Base-by-base conservation (phyloP, 2,329 filamentous ascomycete genomes). In the Fusarium acutatum region DNA sequence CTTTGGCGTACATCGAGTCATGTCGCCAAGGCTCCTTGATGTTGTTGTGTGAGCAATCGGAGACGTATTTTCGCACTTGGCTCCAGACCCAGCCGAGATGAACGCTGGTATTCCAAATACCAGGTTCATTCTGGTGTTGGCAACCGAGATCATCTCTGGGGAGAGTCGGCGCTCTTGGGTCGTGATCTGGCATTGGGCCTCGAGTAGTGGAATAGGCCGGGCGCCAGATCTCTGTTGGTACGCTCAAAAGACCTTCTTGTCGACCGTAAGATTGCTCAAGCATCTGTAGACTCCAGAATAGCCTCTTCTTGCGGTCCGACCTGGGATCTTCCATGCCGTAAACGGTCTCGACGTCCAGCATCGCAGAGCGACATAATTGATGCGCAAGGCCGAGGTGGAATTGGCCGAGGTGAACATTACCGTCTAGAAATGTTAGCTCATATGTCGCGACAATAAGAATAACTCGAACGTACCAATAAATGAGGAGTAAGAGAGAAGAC, bases 31-130 rank as follows among this genome's bases (percentile, higher is more conserved):
- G 86, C 64, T 88, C 86, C 54, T 83, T 85, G 38, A 87, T 77
- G 18, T 83, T 82, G 56, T 86, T 85, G 37, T 81, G 82, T 0
- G 86, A 80, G 62, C 86, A 88, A 68, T 87, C 82, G 3, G 83
- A 85, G 0, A 88, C 84, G 59, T 87, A 88, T 30, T 82, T 80
- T 52, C 83, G 68, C 2, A 85, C 83, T 43, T 83, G 81, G 60
- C 85, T 87, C 86, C 86, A 88, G 8, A 88, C 83, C 85, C 86
- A 87, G 2, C 84, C 85, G 3, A 88, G 82, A 59, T 87, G 84
- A 3, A 86, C 80, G 10, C 84, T 83, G 15, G 85, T 82, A 60
- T 85, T 87, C 86, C 86, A 88, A 40, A 88, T 86, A 1, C 86
- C 86, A 1, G 83, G 81, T 38, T 87, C 85, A 7, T 77, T 79